Conservation (phyloP, 192 early-diverging fungal genomes). For the Cladochytrium replicatum region DNA sequence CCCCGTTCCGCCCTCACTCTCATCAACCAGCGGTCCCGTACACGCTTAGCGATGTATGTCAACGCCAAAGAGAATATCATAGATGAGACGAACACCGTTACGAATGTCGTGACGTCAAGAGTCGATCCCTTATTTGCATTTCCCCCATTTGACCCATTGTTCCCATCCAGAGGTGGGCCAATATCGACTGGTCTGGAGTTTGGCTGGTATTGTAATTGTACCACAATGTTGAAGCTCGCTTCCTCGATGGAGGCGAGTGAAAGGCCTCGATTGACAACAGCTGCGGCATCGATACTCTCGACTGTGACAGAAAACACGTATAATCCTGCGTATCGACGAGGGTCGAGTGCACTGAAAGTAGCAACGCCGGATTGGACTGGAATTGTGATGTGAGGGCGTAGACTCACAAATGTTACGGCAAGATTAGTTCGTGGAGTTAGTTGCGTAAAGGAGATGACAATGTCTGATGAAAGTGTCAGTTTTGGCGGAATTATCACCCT, state of each 20-base stretch:
- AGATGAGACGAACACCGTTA: conserved; percentile 9
- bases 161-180: background rate
- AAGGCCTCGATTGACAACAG: background rate
- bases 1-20: conserved; percentile 9
- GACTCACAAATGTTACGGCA: too few relatives aligned
- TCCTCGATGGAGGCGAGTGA: background rate
- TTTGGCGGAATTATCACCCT: too few relatives aligned
- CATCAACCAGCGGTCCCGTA: conserved; percentile 9
- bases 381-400: too few relatives aligned
- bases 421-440: too few relatives aligned
- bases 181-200: background rate
- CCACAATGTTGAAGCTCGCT: conserved; percentile 4
- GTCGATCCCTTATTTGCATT: too few relatives aligned
- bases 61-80: conserved; percentile 2
- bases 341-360: too few relatives aligned
- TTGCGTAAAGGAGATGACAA: too few relatives aligned
- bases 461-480: too few relatives aligned
- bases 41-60: conserved; percentile 4
- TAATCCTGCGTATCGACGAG: conserved; percentile 1
- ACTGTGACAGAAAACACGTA: conserved; percentile 8
- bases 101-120: conserved; percentile 11
- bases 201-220: background rate
- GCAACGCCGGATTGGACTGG: too few relatives aligned
- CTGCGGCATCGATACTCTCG: conserved; percentile 1
- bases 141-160: background rate